A percentile compares a stretch with the other conserved stretches of the same genome.
Conservation (phyloP, 768 basidiomycete genomes). For the Mycena chlorophos region DNA sequence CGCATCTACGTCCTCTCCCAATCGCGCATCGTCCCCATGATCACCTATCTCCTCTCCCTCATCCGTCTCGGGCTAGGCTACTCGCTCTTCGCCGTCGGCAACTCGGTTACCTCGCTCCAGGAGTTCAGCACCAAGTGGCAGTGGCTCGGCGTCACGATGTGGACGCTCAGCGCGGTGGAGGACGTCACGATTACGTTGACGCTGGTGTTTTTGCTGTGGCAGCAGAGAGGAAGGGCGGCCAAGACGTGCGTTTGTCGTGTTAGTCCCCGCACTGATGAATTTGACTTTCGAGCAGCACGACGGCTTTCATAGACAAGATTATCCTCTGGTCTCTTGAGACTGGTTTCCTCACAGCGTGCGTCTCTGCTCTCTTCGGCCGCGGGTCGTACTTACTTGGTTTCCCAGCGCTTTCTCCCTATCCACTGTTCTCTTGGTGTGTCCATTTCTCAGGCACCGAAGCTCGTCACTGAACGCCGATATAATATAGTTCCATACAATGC, state of each 20-base stretch:
- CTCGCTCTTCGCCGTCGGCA: background rate
- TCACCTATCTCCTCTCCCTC: background rate
- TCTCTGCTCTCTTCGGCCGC: background rate
- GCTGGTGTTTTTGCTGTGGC: background rate
- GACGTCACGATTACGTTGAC: background rate
- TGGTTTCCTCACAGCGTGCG: background rate
- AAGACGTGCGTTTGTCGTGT: background rate
- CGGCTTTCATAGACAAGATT: background rate
- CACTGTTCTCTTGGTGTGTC: background rate
- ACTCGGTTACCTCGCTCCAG: background rate
- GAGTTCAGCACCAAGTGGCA: constrained; percentile 1
- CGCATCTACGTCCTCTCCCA: background rate
- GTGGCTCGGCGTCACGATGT: background rate
- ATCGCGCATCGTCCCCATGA: background rate
- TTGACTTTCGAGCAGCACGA: background rate
- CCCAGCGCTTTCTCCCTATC: background rate
- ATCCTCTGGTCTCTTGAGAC: background rate
- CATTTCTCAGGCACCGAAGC: background rate
- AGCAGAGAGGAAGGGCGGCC: background rate
- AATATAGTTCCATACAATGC: background rate
- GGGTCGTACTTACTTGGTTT: background rate
- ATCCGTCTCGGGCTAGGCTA: background rate
- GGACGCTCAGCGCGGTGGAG: background rate
- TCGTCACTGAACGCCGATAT: background rate
- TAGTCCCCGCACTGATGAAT: background rate